Percentiles rank a stretch among this genome's conserved stretches.
Conservation (phyloP, 129 eudicot genomes). For the Lactuca sativa region DNA sequence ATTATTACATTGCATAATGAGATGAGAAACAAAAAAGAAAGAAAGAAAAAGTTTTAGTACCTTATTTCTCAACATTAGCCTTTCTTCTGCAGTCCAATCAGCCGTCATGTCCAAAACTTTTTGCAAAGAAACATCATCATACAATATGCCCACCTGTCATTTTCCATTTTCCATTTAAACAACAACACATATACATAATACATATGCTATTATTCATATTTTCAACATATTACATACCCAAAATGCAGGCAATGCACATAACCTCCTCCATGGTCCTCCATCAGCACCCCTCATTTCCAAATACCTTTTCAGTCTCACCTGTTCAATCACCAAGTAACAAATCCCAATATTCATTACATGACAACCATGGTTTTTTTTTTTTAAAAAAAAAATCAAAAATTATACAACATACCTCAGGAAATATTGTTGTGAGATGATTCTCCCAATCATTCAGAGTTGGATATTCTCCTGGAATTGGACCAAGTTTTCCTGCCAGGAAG, state of each 20-base stretch:
- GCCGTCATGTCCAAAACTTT: constrained; percentile 82
- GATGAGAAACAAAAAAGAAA: too few relatives aligned
- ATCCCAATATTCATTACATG: too few relatives aligned
- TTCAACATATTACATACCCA: constrained; percentile 52
- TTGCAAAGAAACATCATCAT: constrained; percentile 82
- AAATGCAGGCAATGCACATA: constrained; percentile 95
- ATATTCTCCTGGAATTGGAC: constrained; percentile 83
- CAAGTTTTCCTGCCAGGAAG: constrained; percentile 81
- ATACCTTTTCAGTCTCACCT: constrained; percentile 94
- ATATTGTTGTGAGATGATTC: constrained; percentile 91
- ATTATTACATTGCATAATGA: not conserved
- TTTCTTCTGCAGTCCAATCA: constrained; percentile 85
- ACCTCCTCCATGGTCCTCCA: constrained; percentile 98
- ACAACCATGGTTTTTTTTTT: too few relatives aligned
- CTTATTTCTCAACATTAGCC: constrained; percentile 92
- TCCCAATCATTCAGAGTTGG: constrained; percentile 97
- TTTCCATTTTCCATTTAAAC: too few relatives aligned
- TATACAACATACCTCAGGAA: constrained; percentile 99
- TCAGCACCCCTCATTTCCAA: constrained; percentile 99
- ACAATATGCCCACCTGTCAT: constrained; percentile 81
- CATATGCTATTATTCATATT: too few relatives aligned
- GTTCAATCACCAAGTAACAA: constrained; percentile 13
- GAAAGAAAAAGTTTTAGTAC: constrained; percentile 19
- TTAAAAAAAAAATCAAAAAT: too few relatives aligned
- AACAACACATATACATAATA: too few relatives aligned